A percentile compares a stretch with the other conserved stretches of the same genome.
Evolutionary conservation across 176 grass and related monocot genomes (phyloP).

Genomic region (Saccharum spontaneum): DNA sequence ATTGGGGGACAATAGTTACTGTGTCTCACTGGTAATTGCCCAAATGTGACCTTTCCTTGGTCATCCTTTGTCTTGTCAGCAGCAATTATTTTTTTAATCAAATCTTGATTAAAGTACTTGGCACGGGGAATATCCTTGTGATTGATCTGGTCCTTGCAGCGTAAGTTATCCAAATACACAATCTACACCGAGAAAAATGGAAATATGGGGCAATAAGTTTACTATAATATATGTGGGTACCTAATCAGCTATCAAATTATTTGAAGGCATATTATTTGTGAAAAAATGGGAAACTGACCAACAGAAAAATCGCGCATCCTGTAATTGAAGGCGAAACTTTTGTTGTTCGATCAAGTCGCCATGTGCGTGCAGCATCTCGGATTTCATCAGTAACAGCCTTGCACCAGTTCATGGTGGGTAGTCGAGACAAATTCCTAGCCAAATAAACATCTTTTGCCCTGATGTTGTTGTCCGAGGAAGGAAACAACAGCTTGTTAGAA

Average conservation of each 20-base stretch:
- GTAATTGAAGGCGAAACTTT: background rate
- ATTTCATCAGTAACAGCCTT: background rate
- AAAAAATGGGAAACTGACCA: background rate
- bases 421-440: background rate
- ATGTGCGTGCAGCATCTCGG: background rate
- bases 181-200: background rate
- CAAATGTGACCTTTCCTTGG: background rate
- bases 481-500: background rate
- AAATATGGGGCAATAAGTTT: background rate
- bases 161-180: too few relatives aligned
- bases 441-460: background rate
- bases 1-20: background rate
- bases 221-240: too few relatives aligned
- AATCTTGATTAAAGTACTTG: too few relatives aligned
- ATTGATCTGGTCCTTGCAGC: too few relatives aligned
- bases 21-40: background rate
- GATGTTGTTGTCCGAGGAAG: background rate
- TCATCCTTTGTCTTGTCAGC: background rate
- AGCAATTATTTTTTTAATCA: background rate
- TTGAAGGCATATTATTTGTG: too few relatives aligned
- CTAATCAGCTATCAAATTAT: too few relatives aligned
- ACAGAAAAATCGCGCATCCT: background rate
- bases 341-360: background rate
- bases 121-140: too few relatives aligned
- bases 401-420: background rate